Evolutionary conservation across 805 yeast genomes (phyloP).

Genomic region (Tetrapisispora phaffii): DNA sequence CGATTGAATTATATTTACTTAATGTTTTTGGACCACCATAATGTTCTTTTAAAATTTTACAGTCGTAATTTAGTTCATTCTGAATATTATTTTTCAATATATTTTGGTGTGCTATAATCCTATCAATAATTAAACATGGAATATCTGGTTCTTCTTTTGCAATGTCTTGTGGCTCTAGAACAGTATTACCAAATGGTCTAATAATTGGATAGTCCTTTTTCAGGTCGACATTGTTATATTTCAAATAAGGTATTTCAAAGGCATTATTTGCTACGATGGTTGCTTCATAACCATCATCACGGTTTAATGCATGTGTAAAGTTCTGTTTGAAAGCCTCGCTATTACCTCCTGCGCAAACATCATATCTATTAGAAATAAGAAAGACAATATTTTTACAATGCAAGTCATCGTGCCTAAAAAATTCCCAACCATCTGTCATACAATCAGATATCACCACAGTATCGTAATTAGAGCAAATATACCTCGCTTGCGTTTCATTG

Average conservation of each 20-base stretch:
- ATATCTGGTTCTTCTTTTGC: not conserved
- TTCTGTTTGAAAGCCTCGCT: slow-evolving; percentile 1
- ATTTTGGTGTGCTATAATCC: slow-evolving; percentile 3
- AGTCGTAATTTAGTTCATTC: not conserved
- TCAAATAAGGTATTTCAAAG: slow-evolving; percentile 6
- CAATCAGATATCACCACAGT: slow-evolving; percentile 7
- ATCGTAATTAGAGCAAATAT: slow-evolving; percentile 7
- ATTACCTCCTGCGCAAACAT: slow-evolving; percentile 2
- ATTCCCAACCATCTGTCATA: slow-evolving; percentile 9
- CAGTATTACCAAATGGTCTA: slow-evolving; percentile 8
- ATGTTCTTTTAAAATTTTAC: slow-evolving; percentile 1
- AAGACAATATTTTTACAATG: slow-evolving; percentile 6
- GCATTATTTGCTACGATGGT: slow-evolving; percentile 5
- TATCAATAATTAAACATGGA: slow-evolving; percentile 6
- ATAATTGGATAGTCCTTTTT: slow-evolving; percentile 5
- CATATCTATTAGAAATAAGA: slow-evolving; percentile 7
- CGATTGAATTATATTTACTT: slow-evolving; percentile 4
- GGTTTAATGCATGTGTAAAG: slow-evolving; percentile 4
- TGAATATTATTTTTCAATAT: slow-evolving; percentile 2
- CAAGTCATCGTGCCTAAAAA: slow-evolving; percentile 5
- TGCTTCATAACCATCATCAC: slow-evolving; percentile 7
- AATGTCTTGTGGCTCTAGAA: not conserved
- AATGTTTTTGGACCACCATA: slow-evolving; percentile 11
- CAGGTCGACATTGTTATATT: slow-evolving; percentile 1
- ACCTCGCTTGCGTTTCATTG: slow-evolving; percentile 1